These are phyloP conservation scores for Penicillium chermesinum DNA, from an alignment of 495 filamentous ascomycete genomes.

Conservation along the genomic window DNA sequence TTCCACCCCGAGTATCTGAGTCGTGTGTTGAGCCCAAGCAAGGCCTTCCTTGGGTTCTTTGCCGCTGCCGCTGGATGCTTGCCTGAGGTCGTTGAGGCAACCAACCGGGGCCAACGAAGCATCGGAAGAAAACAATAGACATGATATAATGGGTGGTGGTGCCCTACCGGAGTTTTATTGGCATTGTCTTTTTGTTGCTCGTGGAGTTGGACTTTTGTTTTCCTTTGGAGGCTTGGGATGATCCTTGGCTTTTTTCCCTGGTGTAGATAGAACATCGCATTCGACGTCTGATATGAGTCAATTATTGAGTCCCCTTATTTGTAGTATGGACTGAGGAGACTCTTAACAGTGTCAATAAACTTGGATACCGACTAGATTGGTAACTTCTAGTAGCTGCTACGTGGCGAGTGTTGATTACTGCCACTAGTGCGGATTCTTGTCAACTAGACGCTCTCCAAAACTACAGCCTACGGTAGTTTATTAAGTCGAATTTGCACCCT, in stretches of 20 bases:
- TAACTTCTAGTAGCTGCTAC: no score
- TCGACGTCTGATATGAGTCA: no score
- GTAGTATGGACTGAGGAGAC: no score
- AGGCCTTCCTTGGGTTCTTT: constrained; percentile 81
- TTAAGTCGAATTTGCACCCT: no score
- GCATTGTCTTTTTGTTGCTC: background rate
- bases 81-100: constrained; percentile 38
- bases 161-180: background rate
- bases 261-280: no score
- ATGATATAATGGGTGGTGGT: background rate
- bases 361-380: no score
- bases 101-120: constrained; percentile 4
- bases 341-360: no score
- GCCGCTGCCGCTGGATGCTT: constrained; percentile 66
- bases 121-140: constrained; percentile 7
- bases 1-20: constrained; percentile 82
- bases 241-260: background rate
- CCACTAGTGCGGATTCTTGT: no score
- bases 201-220: background rate
- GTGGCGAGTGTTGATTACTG: no score
- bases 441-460: no score
- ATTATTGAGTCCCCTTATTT: no score
- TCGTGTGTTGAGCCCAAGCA: constrained; percentile 67
- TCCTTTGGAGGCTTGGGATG: background rate
- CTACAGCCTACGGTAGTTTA: no score